Conservation (phyloP, 495 filamentous ascomycete genomes). For the Penicillium silybi region DNA sequence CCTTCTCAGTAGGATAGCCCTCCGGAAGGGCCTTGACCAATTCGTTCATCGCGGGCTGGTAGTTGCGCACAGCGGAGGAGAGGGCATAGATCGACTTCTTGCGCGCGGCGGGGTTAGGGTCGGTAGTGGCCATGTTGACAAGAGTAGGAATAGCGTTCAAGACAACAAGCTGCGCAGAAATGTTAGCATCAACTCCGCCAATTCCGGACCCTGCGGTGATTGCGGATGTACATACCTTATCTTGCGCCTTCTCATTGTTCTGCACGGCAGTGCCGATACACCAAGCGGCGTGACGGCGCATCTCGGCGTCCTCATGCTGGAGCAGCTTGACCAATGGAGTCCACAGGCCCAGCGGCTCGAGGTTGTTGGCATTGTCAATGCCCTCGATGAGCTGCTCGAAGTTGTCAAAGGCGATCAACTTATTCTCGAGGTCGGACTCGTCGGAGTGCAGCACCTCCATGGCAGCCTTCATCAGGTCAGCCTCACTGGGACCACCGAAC, state of each 20-base stretch:
- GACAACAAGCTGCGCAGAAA: constrained; percentile 50
- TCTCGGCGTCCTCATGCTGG: constrained; percentile 59
- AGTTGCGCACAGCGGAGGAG: constrained; percentile 79
- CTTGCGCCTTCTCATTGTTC: constrained; percentile 84
- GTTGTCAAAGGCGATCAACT: constrained; percentile 89
- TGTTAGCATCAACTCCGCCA: constrained; percentile 15
- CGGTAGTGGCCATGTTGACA: constrained; percentile 58
- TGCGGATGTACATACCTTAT: constrained; percentile 46
- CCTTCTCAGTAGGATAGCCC: constrained; percentile 54
- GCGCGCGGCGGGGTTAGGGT: constrained; percentile 60
- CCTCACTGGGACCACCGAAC: constrained; percentile 78
- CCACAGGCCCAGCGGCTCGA: constrained; percentile 76
- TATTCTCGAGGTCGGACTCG: constrained; percentile 67
- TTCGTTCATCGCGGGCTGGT: constrained; percentile 67
- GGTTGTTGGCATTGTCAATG: constrained; percentile 94
- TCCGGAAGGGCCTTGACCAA: constrained; percentile 59
- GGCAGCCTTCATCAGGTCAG: constrained; percentile 80
- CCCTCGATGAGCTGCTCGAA: constrained; percentile 88
- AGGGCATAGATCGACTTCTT: constrained; percentile 86
- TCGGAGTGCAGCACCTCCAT: constrained; percentile 67
- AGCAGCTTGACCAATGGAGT: constrained; percentile 68
- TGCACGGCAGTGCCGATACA: constrained; percentile 92
- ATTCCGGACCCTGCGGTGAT: background rate
- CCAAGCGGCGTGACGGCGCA: constrained; percentile 83
- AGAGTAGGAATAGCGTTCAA: constrained; percentile 67